These are phyloP conservation scores for Clarireedia homoeocarpa DNA, from an alignment of 2,329 filamentous ascomycete species.

Conservation along the genomic window DNA sequence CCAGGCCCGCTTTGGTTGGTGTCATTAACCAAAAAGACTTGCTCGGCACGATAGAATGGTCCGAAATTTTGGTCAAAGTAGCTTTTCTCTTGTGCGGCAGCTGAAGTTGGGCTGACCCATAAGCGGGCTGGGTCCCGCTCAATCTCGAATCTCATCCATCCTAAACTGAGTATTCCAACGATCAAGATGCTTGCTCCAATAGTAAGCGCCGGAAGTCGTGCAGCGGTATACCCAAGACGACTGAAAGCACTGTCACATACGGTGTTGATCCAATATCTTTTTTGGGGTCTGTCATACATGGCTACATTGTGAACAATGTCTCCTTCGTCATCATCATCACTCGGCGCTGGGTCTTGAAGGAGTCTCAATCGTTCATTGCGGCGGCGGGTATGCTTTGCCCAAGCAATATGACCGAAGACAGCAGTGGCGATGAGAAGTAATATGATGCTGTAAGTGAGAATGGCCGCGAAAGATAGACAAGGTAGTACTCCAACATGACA, in stretches of 20 bases:
- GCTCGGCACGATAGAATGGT: conserved; percentile 90
- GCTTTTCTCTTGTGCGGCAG: conserved; percentile 82
- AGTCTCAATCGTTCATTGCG: conserved; percentile 79
- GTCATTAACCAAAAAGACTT: conserved; percentile 90
- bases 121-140: conserved; percentile 85
- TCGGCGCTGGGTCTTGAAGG: conserved; percentile 73
- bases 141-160: conserved; percentile 82
- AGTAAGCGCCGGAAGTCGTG: conserved; percentile 76
- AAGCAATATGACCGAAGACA: conserved; percentile 67
- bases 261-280: conserved; percentile 76
- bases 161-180: conserved; percentile 72
- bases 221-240: conserved; percentile 70
- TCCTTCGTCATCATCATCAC: conserved; percentile 90
- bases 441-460: conserved; percentile 75
- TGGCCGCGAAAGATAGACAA: conserved; percentile 87
- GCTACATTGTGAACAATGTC: conserved; percentile 71
- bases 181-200: conserved; percentile 69
- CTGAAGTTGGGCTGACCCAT: conserved; percentile 93
- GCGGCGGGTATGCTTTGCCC: conserved; percentile 62
- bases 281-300: conserved; percentile 70
- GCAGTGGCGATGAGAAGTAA: conserved; percentile 59
- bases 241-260: conserved; percentile 75
- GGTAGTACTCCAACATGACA: conserved; percentile 85
- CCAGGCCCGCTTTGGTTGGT: conserved; percentile 54
- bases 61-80: conserved; percentile 94